Percentiles rank a stretch among this genome's conserved stretches.
Conservation (phyloP, 2,329 filamentous ascomycete genomes). For the Pseudofabraea citricarpa region DNA sequence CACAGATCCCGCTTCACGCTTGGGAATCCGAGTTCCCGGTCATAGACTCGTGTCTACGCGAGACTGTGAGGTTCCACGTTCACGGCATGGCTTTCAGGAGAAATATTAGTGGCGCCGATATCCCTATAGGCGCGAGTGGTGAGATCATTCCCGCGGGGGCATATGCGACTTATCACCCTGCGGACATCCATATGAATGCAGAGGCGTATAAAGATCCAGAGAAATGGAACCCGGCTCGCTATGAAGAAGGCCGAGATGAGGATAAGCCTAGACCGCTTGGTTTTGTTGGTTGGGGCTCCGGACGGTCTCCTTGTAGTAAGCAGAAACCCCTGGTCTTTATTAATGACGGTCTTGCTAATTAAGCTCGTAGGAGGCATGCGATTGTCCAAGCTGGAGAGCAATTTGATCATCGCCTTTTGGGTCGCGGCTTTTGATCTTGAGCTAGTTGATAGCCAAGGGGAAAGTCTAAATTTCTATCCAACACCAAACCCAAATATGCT, state of each 20-base stretch:
- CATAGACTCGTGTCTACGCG: conserved; percentile 46
- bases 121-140: conserved; percentile 38
- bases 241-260: conserved; percentile 40
- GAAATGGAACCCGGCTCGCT: conserved; percentile 46
- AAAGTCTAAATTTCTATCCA: neutral
- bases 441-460: conserved; percentile 29
- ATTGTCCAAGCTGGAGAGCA: conserved; percentile 50
- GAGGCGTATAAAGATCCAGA: conserved; percentile 42
- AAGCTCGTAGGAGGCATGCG: conserved; percentile 15
- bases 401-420: conserved; percentile 44
- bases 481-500: neutral
- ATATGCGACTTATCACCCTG: conserved; percentile 40
- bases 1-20: conserved; percentile 41
- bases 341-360: conserved; percentile 9
- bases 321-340: conserved; percentile 4
- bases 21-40: conserved; percentile 52
- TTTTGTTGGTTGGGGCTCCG: conserved; percentile 13
- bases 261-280: conserved; percentile 25
- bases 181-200: conserved; percentile 44
- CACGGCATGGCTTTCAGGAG: conserved; percentile 45
- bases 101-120: conserved; percentile 40
- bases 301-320: conserved; percentile 33
- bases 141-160: conserved; percentile 45
- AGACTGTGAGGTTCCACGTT: conserved; percentile 46
- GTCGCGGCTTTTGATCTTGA: conserved; percentile 43